Conservation (phyloP, 352 stramenopile genomes). For the Phytophthora melonis region DNA sequence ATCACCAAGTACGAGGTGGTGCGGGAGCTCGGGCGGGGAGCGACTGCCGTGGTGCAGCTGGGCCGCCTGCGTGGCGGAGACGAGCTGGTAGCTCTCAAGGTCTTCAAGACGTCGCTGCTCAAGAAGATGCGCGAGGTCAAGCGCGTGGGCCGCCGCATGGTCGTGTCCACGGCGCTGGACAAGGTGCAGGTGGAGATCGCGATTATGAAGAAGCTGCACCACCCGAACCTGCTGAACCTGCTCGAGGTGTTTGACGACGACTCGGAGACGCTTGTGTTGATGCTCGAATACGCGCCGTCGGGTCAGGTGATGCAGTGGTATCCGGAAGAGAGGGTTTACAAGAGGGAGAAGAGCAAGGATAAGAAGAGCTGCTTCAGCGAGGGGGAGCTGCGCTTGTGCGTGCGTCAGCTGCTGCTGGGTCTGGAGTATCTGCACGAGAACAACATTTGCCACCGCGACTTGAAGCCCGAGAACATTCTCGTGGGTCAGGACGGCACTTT, state of each 20-base stretch:
- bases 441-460: slow-evolving; percentile 87
- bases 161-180: slow-evolving; percentile 87
- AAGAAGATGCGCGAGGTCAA: slow-evolving; percentile 90
- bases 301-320: slow-evolving; percentile 91
- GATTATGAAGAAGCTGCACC: slow-evolving; percentile 91
- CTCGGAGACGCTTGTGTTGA: slow-evolving; percentile 82
- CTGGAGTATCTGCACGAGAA: slow-evolving; percentile 89
- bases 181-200: slow-evolving; percentile 91
- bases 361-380: slow-evolving; percentile 52
- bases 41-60: slow-evolving; percentile 84
- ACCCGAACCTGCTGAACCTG: slow-evolving; percentile 81
- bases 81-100: slow-evolving; percentile 81
- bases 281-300: slow-evolving; percentile 85
- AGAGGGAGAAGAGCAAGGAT: slow-evolving; percentile 33
- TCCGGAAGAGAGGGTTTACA: slow-evolving; percentile 62
- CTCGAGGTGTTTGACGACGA: slow-evolving; percentile 89
- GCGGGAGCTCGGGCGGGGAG: slow-evolving; percentile 79
- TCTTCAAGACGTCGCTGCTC: slow-evolving; percentile 88
- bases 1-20: slow-evolving; percentile 88
- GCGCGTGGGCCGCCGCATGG: slow-evolving; percentile 81
- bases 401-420: slow-evolving; percentile 78
- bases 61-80: slow-evolving; percentile 64
- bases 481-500: slow-evolving; percentile 68
- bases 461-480: slow-evolving; percentile 90
- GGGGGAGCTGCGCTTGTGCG: slow-evolving; percentile 63